These are phyloP conservation scores for Boletus edulis DNA, from an alignment of 768 basidiomycete species.

Conservation along the genomic window DNA sequence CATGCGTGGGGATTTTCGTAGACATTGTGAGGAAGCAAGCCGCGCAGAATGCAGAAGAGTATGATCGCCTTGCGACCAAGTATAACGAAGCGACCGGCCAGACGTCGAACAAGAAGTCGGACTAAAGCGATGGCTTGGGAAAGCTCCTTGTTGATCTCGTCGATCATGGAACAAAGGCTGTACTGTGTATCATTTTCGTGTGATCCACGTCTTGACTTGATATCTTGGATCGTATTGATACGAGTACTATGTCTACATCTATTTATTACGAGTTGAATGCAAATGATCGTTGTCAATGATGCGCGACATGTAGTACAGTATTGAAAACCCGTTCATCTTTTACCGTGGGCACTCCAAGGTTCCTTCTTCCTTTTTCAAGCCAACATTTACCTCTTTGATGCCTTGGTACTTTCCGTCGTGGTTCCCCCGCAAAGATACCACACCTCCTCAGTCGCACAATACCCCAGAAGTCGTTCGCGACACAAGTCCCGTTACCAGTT, in stretches of 20 bases:
- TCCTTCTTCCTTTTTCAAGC: too few species aligned
- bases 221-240: too few species aligned
- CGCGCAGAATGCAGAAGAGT: constrained; percentile 71
- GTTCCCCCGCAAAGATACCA: constrained; percentile 4
- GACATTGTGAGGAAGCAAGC: constrained; percentile 85
- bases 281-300: neutral
- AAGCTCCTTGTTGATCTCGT: neutral
- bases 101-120: constrained; percentile 60
- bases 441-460: neutral
- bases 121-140: constrained; percentile 34
- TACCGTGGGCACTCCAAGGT: too few species aligned
- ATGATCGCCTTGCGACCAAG: constrained; percentile 77
- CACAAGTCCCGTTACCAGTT: too few species aligned
- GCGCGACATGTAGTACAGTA: too few species aligned
- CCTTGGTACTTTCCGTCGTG: constrained; percentile 6
- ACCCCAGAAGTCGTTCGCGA: too few species aligned
- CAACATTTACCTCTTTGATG: neutral
- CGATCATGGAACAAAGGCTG: neutral
- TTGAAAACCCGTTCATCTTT: too few species aligned
- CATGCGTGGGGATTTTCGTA: constrained; percentile 23
- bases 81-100: constrained; percentile 69
- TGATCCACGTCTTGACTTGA: neutral
- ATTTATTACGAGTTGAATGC: neutral
- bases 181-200: neutral
- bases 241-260: neutral